A percentile compares a stretch with the other conserved stretches of the same genome.
Conservation (phyloP, 371 early-diverging fungal genomes). For the Zopfochytrium polystomum region DNA sequence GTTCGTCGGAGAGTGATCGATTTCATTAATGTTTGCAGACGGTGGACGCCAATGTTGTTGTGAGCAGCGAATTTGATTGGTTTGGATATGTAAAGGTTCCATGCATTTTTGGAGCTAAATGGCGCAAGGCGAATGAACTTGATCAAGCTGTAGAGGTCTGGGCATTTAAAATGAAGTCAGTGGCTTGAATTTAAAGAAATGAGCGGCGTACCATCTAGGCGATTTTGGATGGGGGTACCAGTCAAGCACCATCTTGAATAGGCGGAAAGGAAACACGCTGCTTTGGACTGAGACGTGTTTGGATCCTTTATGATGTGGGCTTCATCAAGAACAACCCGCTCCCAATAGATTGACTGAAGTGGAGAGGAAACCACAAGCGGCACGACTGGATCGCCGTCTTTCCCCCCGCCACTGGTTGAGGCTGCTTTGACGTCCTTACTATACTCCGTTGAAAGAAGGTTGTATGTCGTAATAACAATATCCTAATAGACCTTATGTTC, state of each 20-base stretch:
- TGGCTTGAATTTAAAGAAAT: conserved; percentile 5
- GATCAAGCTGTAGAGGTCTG: conserved; percentile 68
- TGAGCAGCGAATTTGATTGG: conserved; percentile 45
- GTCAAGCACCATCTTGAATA: conserved; percentile 71
- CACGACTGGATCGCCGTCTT: neutral
- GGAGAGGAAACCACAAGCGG: conserved; percentile 23
- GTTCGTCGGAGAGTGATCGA: conserved; percentile 62
- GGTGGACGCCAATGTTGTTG: conserved; percentile 46
- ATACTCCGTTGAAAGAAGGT: conserved; percentile 53
- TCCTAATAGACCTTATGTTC: conserved; percentile 53
- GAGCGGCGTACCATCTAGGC: conserved; percentile 33
- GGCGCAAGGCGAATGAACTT: conserved; percentile 68
- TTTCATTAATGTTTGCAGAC: conserved; percentile 66
- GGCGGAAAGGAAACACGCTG: conserved; percentile 53
- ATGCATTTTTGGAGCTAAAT: conserved; percentile 49
- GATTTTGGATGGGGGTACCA: conserved; percentile 81
- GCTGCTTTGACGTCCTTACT: conserved; percentile 48
- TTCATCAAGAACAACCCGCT: conserved; percentile 62
- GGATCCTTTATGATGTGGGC: conserved; percentile 66
- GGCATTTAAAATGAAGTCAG: neutral
- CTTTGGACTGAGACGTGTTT: conserved; percentile 53
- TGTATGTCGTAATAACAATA: conserved; percentile 65
- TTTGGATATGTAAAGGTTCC: conserved; percentile 53
- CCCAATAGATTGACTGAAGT: conserved; percentile 56
- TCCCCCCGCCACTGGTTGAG: conserved; percentile 1